Percentiles rank a stretch among this genome's conserved stretches.
phyloP scores from a whole-genome alignment of 2,329 filamentous ascomycete species.

The Sporothrix curviconia region DNA sequence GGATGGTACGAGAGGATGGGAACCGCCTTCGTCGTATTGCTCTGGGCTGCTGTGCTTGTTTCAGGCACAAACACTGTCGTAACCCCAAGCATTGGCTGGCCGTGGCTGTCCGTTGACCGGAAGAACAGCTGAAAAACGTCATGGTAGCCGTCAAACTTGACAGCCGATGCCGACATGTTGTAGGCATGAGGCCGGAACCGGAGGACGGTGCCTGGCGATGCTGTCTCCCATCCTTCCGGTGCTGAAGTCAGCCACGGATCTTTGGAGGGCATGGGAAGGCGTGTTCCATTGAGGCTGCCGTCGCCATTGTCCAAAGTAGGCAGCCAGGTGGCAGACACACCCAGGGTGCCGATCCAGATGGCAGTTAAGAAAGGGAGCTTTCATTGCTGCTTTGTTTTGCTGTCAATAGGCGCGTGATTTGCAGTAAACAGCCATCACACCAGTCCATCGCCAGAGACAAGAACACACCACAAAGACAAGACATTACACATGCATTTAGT shows the following conservation, averaged over 20 bases:
- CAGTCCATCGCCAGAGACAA: too few relatives aligned
- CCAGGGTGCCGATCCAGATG: too few relatives aligned
- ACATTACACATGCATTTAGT: too few relatives aligned
- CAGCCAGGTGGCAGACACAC: too few relatives aligned
- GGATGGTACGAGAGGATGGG: slow-evolving; percentile 35
- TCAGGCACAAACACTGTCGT: slow-evolving; percentile 28
- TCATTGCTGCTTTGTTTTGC: too few relatives aligned
- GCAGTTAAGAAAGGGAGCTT: too few relatives aligned
- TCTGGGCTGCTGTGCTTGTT: neutral
- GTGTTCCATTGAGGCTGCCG: neutral
- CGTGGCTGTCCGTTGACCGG: slow-evolving; percentile 29
- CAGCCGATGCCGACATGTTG: slow-evolving; percentile 13
- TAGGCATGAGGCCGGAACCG: slow-evolving; percentile 23
- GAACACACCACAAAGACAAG: too few relatives aligned
- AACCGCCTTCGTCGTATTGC: neutral
- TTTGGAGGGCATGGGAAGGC: neutral
- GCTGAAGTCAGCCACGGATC: slow-evolving; percentile 18
- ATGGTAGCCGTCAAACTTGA: slow-evolving; percentile 14
- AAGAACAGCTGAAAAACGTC: slow-evolving; percentile 30
- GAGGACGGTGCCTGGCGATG: slow-evolving; percentile 23
- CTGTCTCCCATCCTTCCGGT: slow-evolving; percentile 20
- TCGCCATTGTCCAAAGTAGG: neutral
- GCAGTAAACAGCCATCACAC: too few relatives aligned
- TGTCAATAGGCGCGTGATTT: too few relatives aligned
- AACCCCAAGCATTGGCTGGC: slow-evolving; percentile 29